Conservation (phyloP, 139 green algal species). For the Tetraselmis chui region DNA sequence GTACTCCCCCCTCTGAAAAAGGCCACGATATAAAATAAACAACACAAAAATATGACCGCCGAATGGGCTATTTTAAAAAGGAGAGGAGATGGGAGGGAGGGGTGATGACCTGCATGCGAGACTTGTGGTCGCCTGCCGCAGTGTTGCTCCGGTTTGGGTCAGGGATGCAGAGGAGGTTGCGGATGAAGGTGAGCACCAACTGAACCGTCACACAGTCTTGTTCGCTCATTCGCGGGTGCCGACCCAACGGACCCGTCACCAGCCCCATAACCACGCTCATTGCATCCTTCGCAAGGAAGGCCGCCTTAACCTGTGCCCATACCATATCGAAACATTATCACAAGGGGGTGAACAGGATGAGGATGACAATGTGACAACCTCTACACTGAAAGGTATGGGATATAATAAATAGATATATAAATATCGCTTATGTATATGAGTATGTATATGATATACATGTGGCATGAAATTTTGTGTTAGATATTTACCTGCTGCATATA, state of each 20-base stretch:
- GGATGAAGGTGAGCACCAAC: constrained; percentile 79
- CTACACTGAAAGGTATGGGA: too few relatives aligned
- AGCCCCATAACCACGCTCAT: constrained; percentile 55
- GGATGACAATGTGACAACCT: too few relatives aligned
- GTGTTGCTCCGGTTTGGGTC: constrained; percentile 26
- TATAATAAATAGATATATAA: too few relatives aligned
- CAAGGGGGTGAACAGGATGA: too few relatives aligned
- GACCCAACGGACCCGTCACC: constrained; percentile 57
- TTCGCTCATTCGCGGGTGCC: constrained; percentile 58
- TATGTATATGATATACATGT: too few relatives aligned
- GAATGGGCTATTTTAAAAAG: too few relatives aligned
- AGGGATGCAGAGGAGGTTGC: constrained; percentile 76
- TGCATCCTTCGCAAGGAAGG: constrained; percentile 44
- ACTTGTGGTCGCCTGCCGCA: background rate
- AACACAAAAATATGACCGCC: too few relatives aligned
- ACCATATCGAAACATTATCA: too few relatives aligned
- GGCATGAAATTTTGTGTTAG: too few relatives aligned
- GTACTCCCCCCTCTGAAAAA: too few relatives aligned
- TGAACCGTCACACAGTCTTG: constrained; percentile 58
- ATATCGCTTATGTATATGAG: too few relatives aligned
- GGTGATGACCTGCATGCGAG: constrained; percentile 15
- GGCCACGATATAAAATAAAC: too few relatives aligned
- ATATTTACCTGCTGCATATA: constrained; percentile 38
- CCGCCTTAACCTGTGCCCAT: constrained; percentile 56
- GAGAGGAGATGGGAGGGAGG: constrained; percentile 12